phyloP scores from a whole-genome alignment of 2,329 filamentous ascomycete species.

The Botrytis galanthina region DNA sequence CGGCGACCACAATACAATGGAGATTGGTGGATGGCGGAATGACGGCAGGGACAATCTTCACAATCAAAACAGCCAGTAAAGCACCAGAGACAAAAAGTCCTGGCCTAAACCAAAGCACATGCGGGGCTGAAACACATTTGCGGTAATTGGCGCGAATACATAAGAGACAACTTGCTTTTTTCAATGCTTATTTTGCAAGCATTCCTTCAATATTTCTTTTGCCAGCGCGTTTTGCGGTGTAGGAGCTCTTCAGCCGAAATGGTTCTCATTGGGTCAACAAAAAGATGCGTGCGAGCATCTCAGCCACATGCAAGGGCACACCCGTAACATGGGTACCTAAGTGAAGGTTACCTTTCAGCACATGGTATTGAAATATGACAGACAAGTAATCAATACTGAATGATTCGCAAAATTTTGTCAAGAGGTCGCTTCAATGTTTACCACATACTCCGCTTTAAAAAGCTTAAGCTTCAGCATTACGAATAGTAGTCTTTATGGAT shows the following conservation, averaged over 20 bases:
- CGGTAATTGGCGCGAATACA: constrained; percentile 1
- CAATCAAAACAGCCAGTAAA: not conserved
- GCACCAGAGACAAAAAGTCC: not conserved
- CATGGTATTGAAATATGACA: constrained; percentile 1
- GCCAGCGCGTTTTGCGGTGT: constrained; percentile 8
- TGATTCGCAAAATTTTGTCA: not conserved
- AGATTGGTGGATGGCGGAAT: not conserved
- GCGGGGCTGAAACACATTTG: constrained; percentile 11
- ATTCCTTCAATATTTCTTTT: constrained; percentile 13
- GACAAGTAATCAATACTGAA: constrained; percentile 3
- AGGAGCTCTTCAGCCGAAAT: not conserved
- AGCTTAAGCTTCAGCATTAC: not conserved
- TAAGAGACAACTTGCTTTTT: constrained; percentile 7
- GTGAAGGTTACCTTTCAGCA: not conserved
- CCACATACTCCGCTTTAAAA: not conserved
- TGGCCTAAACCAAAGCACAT: not conserved
- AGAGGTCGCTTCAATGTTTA: not conserved
- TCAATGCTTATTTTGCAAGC: not conserved
- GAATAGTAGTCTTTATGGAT: constrained; percentile 6
- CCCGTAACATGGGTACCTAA: not conserved
- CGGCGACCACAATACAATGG: not conserved
- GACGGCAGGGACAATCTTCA: not conserved
- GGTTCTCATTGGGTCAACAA: not conserved
- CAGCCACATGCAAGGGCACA: constrained; percentile 13
- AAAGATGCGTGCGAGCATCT: not conserved